Evolutionary conservation across 192 early-diverging fungal genomes (phyloP).

Genomic region (Entomortierella beljakovae): DNA sequence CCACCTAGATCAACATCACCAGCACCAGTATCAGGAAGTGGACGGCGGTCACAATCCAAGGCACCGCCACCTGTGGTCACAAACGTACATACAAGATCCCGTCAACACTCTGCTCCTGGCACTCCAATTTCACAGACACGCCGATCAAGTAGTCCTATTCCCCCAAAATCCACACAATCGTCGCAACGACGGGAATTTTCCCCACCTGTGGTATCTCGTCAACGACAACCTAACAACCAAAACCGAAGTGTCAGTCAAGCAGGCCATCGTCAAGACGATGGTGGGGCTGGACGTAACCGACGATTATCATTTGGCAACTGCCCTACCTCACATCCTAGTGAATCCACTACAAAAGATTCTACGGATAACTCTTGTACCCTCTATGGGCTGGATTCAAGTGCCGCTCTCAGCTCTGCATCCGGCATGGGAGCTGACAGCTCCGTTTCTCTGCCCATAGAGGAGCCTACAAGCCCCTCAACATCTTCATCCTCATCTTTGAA

Average conservation of each 20-base stretch:
- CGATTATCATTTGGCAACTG: conserved; percentile 11
- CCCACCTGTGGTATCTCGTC: neutral
- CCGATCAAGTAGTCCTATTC: conserved; percentile 24
- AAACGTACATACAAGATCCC: conserved; percentile 4
- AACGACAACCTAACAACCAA: conserved; percentile 9
- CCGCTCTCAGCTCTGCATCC: neutral
- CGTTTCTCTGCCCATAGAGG: neutral
- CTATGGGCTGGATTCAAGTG: conserved; percentile 1
- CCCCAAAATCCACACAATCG: neutral
- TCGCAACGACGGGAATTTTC: conserved; percentile 8
- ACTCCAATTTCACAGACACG: conserved; percentile 1
- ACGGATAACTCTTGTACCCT: neutral
- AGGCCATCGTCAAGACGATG: neutral
- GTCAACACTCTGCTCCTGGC: conserved; percentile 20
- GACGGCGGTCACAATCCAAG: conserved; percentile 19
- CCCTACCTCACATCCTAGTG: neutral
- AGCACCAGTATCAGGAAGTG: neutral
- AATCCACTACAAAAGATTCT: neutral
- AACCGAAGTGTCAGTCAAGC: conserved; percentile 14
- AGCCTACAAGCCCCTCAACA: conserved; percentile 30
- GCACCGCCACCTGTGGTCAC: conserved; percentile 37
- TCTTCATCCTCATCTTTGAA: conserved; percentile 28
- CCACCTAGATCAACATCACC: conserved; percentile 2
- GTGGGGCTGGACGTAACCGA: neutral
- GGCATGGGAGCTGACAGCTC: conserved; percentile 10